Percentiles rank a stretch among this genome's conserved stretches.
Evolutionary conservation across 345 rosid genomes (phyloP).

Genomic region (Acer negundo): DNA sequence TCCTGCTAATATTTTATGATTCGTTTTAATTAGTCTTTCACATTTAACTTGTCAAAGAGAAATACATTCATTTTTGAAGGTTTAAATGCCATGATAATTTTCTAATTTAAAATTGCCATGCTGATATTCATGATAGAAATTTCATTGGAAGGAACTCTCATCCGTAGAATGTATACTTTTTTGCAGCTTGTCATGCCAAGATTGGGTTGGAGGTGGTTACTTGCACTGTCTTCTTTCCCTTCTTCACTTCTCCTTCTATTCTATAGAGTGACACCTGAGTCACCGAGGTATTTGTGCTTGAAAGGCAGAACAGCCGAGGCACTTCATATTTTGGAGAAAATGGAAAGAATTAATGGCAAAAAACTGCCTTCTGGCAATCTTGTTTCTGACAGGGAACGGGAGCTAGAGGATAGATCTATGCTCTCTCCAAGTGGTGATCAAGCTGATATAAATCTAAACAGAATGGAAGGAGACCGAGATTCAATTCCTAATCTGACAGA

Average conservation of each 20-base stretch:
- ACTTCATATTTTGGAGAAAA: constrained; percentile 54
- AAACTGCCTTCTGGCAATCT: constrained; percentile 70
- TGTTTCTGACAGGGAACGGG: constrained; percentile 56
- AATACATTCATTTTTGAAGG: background rate
- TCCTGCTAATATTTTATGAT: background rate
- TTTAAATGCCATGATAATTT: background rate
- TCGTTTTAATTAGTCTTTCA: background rate
- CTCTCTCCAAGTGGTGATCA: constrained; percentile 31
- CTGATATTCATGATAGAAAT: background rate
- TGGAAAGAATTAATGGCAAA: constrained; percentile 56
- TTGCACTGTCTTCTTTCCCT: constrained; percentile 75
- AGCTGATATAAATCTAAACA: constrained; percentile 1
- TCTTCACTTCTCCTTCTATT: constrained; percentile 74
- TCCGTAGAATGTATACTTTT: constrained; percentile 11
- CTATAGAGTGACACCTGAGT: constrained; percentile 71
- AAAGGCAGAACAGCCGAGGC: constrained; percentile 76
- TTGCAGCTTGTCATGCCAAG: constrained; percentile 85
- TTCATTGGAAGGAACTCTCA: constrained; percentile 5
- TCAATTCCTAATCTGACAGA: background rate
- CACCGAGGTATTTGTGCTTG: constrained; percentile 80
- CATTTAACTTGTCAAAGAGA: constrained; percentile 4
- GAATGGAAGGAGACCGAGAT: background rate
- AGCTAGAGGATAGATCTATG: constrained; percentile 48
- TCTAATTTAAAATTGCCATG: background rate
- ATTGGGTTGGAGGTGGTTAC: constrained; percentile 93